Evolutionary conservation across 306 rosid genomes (phyloP).

Genomic region (Begonia masoniana): DNA sequence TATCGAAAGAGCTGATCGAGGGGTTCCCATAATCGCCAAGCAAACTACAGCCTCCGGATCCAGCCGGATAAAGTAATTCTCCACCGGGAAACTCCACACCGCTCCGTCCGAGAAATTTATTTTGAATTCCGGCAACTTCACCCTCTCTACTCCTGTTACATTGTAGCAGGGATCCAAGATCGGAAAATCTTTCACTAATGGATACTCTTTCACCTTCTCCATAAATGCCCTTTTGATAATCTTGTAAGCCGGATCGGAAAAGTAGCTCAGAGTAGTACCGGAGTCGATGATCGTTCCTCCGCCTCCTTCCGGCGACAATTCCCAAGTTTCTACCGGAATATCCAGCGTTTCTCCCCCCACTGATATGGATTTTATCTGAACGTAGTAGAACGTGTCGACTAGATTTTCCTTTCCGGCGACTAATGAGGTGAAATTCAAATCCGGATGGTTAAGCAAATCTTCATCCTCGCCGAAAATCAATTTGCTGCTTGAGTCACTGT

Average conservation of each 20-base stretch:
- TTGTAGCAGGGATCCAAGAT: constrained; percentile 78
- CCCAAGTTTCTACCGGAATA: constrained; percentile 76
- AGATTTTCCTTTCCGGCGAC: constrained; percentile 53
- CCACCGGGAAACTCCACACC: constrained; percentile 81
- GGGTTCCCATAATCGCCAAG: constrained; percentile 75
- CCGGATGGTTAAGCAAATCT: constrained; percentile 39
- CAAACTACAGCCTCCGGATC: constrained; percentile 56
- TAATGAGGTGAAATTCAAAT: constrained; percentile 69
- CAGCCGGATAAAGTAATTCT: constrained; percentile 75
- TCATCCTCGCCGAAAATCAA: constrained; percentile 79
- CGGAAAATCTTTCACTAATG: constrained; percentile 39
- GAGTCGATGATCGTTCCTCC: constrained; percentile 98
- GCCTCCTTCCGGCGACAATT: constrained; percentile 41
- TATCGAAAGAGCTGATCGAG: constrained; percentile 55
- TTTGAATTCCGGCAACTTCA: constrained; percentile 73
- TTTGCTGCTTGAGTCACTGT: constrained; percentile 71
- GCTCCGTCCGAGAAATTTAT: constrained; percentile 71
- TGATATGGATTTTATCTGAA: constrained; percentile 51
- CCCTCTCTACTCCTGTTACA: constrained; percentile 63
- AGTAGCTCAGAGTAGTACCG: constrained; percentile 87
- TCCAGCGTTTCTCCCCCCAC: constrained; percentile 52
- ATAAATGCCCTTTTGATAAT: constrained; percentile 54
- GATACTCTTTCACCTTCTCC: constrained; percentile 48
- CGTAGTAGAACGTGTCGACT: constrained; percentile 81
- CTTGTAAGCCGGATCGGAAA: constrained; percentile 73